A percentile compares a stretch with the other conserved stretches of the same genome.
Evolutionary conservation across 345 rosid genomes (phyloP).

Genomic region (Syzygium grande): DNA sequence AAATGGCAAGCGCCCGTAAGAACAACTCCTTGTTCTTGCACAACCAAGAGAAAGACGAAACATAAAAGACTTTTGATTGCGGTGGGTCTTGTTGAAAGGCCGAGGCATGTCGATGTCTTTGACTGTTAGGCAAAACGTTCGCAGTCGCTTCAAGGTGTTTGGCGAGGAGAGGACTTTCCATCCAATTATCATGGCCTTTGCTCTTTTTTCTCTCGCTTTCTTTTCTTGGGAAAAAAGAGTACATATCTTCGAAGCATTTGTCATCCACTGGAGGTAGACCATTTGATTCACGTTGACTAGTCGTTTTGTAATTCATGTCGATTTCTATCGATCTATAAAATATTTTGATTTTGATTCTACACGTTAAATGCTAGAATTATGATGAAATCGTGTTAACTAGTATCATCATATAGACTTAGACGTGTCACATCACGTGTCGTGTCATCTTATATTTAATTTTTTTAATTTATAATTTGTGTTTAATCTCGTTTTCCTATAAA

Average conservation of each 20-base stretch:
- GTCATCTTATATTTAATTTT: background rate
- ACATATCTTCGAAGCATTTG: background rate
- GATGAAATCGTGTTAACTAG: background rate
- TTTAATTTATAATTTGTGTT: background rate
- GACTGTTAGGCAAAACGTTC: background rate
- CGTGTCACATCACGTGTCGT: background rate
- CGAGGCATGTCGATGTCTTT: background rate
- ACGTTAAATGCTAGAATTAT: background rate
- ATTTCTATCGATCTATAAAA: background rate
- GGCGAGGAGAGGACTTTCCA: background rate
- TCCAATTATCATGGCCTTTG: background rate
- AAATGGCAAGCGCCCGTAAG: too few relatives aligned
- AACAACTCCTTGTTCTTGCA: background rate
- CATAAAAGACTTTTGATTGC: background rate
- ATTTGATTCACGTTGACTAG: background rate
- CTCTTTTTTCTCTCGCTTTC: background rate
- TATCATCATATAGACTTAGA: background rate
- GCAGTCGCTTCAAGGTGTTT: background rate
- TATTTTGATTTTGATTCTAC: background rate
- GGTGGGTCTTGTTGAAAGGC: background rate
- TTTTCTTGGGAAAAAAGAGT: background rate
- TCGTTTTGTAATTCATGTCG: background rate
- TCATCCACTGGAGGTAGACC: background rate
- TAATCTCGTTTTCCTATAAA: background rate
- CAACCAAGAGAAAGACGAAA: background rate